Base-by-base conservation (phyloP, 192 early-diverging fungal genomes). In the Coemansia sp. region DNA sequence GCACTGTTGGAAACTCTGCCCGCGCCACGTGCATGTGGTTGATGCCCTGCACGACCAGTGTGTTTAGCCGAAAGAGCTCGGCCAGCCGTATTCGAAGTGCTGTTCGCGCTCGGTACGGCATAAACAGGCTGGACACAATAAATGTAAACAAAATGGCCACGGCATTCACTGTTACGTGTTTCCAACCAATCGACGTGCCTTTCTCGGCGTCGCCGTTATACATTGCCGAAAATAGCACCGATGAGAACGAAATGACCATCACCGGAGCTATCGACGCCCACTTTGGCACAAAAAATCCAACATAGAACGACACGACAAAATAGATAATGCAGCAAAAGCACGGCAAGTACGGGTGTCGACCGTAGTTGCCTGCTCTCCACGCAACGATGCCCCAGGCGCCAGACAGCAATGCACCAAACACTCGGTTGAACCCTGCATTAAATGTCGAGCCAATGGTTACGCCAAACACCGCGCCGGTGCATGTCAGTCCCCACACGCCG, bases 81-180 rank as follows among this genome's bases (percentile, higher is more conserved):
- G 75, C 65, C 59, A 78, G 20, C 12, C 69, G 60, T 5, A 15
- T 6, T 1, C 75, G 61, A 37, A 78, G 50, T 12, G 65, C 75
- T 21, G 69, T 68, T n/a, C 75, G 75, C 4, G 75, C 75, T 28
- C 61, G 64, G 69, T 78, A 71, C 14, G 75, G 75, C 75, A 72
- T 68, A 42, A 78, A 70, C 14, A 78, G 14, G 1, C 59, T 42
- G 1, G 75, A 78, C n/a, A 78, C 69, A 8, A 64, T 46, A 48
- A 71, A 63, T 0, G 66, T 59, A 57, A 72, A 78, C 17, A 68
- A 46, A 31, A 78, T 72, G 12, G 69, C 75, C 6, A 69, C 62
- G 6, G 54, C 59, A 14, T 78, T 78, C 15, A 78, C 75, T 2
- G 58, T 62, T 14, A 63, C 66, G 23, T 71, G 69, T 22, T 68